phyloP scores from a whole-genome alignment of 2,329 filamentous ascomycete genomes.

The Epichloe aotearoae region DNA sequence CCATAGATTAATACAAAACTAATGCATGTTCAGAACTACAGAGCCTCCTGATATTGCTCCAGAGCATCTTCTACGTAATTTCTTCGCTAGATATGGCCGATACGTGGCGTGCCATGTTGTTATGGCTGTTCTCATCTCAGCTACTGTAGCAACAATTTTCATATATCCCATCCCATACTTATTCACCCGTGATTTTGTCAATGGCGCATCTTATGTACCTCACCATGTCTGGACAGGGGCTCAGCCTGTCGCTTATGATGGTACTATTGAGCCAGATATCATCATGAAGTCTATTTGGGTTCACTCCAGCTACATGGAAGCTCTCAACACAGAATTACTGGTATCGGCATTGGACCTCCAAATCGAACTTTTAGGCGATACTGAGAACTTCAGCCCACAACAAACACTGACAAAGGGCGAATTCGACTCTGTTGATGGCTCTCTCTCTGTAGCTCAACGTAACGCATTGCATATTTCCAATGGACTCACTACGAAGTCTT shows the following conservation, averaged over 20 bases:
- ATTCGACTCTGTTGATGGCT: slow-evolving; percentile 15
- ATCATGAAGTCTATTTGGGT: slow-evolving; percentile 74
- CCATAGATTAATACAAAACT: neutral
- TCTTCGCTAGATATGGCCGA: slow-evolving; percentile 56
- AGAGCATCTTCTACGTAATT: slow-evolving; percentile 50
- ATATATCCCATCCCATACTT: slow-evolving; percentile 67
- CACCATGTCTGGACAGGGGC: slow-evolving; percentile 74
- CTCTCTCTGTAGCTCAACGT: slow-evolving; percentile 28
- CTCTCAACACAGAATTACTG: slow-evolving; percentile 52
- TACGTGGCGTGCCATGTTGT: slow-evolving; percentile 62
- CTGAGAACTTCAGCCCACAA: slow-evolving; percentile 41
- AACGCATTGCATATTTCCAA: slow-evolving; percentile 46
- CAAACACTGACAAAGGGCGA: slow-evolving; percentile 15
- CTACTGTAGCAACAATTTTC: slow-evolving; percentile 54
- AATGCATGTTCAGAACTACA: slow-evolving; percentile 43
- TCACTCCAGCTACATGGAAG: slow-evolving; percentile 68
- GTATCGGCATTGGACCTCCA: slow-evolving; percentile 56
- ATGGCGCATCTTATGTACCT: slow-evolving; percentile 57
- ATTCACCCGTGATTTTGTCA: slow-evolving; percentile 57
- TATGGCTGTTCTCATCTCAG: slow-evolving; percentile 60
- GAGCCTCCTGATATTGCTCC: slow-evolving; percentile 54
- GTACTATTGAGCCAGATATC: slow-evolving; percentile 48
- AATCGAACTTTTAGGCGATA: slow-evolving; percentile 51
- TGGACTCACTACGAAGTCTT: slow-evolving; percentile 47
- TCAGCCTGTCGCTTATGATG: slow-evolving; percentile 43